A percentile compares a stretch with the other conserved stretches of the same genome.
phyloP scores from a whole-genome alignment of 768 basidiomycete species.

The Amanita pseudoporphyria region DNA sequence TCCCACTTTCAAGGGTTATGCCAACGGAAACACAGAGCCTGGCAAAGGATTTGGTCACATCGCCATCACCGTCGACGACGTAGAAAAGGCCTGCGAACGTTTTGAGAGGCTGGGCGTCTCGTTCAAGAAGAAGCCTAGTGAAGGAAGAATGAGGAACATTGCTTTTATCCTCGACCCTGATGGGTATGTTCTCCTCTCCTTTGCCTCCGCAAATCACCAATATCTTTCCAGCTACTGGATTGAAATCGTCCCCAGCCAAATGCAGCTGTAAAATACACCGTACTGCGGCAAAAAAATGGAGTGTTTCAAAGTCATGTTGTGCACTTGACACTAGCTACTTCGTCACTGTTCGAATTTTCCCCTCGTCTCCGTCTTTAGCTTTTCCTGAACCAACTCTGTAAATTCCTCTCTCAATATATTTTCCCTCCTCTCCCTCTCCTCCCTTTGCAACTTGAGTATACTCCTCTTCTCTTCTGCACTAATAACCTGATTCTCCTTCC shows the following conservation, averaged over 20 bases:
- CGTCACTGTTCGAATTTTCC: background rate
- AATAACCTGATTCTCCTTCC: slow-evolving; percentile 99
- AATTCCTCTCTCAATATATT: slow-evolving; percentile 85
- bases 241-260: slow-evolving; percentile 10
- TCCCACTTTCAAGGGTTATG: slow-evolving; percentile 70
- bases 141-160: slow-evolving; percentile 80
- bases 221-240: slow-evolving; percentile 15
- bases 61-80: slow-evolving; percentile 73
- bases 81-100: slow-evolving; percentile 74
- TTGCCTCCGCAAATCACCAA: background rate
- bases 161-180: slow-evolving; percentile 84
- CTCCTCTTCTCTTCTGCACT: slow-evolving; percentile 97
- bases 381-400: slow-evolving; percentile 70
- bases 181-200: slow-evolving; percentile 37
- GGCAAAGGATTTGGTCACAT: slow-evolving; percentile 83
- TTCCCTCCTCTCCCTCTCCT: slow-evolving; percentile 90
- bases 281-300: too few relatives aligned
- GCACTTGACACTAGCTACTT: background rate
- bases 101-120: slow-evolving; percentile 72
- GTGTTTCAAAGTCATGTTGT: background rate
- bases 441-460: slow-evolving; percentile 88
- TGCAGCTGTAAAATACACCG: background rate
- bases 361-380: slow-evolving; percentile 38
- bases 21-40: slow-evolving; percentile 78
- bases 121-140: slow-evolving; percentile 82